Percentiles rank a stretch among this genome's conserved stretches.
phyloP scores from a whole-genome alignment of 192 early-diverging fungal genomes.

The Dispira parvispora region DNA sequence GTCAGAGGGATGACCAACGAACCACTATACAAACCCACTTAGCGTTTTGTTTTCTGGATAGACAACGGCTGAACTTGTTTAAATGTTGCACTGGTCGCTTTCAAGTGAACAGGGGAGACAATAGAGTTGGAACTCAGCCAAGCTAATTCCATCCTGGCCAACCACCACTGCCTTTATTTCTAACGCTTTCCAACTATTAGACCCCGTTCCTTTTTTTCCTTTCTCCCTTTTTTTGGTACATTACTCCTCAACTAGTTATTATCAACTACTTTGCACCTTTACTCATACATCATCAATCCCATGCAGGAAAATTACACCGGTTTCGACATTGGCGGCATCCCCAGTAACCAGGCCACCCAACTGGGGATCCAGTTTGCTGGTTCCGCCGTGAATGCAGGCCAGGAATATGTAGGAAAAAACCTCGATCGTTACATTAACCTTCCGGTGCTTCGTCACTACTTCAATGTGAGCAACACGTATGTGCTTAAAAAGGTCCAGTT shows the following conservation, averaged over 20 bases:
- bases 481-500: slow-evolving; percentile 72
- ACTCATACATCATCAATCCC: no score
- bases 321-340: background rate
- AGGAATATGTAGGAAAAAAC: slow-evolving; percentile 81
- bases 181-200: no score
- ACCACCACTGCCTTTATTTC: no score
- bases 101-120: no score
- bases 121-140: no score
- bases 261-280: no score
- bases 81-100: no score
- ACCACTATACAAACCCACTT: no score
- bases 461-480: slow-evolving; percentile 89
- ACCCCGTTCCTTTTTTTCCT: background rate
- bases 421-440: slow-evolving; percentile 71
- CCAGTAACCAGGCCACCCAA: slow-evolving; percentile 61
- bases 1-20: no score
- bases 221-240: background rate
- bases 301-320: slow-evolving; percentile 2
- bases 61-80: no score
- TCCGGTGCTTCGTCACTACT: slow-evolving; percentile 77
- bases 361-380: slow-evolving; percentile 90
- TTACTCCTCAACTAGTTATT: background rate
- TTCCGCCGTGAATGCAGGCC: slow-evolving; percentile 62
- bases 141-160: no score
- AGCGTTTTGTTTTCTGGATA: no score